These are phyloP conservation scores for Colletotrichum eremochloae DNA, from an alignment of 2,329 filamentous ascomycete species.

Conservation along the genomic window DNA sequence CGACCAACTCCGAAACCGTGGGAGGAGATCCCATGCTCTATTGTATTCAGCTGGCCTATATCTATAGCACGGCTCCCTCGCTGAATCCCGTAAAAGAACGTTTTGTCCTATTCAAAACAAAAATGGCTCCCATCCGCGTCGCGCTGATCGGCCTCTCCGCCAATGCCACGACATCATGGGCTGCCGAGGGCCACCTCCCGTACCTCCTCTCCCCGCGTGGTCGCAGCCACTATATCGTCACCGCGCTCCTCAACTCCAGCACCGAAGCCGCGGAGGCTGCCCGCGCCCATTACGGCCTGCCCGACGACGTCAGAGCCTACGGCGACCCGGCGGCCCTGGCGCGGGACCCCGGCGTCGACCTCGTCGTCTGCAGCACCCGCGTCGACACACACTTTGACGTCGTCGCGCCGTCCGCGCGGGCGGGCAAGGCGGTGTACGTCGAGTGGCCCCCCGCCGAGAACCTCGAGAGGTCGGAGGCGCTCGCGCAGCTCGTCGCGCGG, in stretches of 20 bases:
- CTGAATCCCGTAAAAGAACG: no score
- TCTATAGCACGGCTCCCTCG: not conserved
- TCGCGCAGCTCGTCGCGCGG: slow-evolving; percentile 47
- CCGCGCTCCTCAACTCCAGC: slow-evolving; percentile 66
- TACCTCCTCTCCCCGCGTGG: slow-evolving; percentile 66
- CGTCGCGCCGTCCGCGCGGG: slow-evolving; percentile 60
- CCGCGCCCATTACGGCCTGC: slow-evolving; percentile 58
- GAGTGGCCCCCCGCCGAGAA: slow-evolving; percentile 71
- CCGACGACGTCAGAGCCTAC: slow-evolving; percentile 59
- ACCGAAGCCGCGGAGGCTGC: slow-evolving; percentile 58
- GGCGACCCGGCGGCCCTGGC: slow-evolving; percentile 64
- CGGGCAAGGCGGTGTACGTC: slow-evolving; percentile 66
- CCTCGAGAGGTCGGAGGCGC: slow-evolving; percentile 54
- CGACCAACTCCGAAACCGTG: not conserved
- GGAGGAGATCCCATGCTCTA: not conserved
- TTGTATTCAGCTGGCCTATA: not conserved
- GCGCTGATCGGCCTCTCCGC: slow-evolving; percentile 70
- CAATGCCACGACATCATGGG: slow-evolving; percentile 66
- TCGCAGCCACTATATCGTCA: slow-evolving; percentile 59
- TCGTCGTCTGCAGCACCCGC: slow-evolving; percentile 68
- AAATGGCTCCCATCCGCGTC: slow-evolving; percentile 57
- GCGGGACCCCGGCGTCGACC: slow-evolving; percentile 62
- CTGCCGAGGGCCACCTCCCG: slow-evolving; percentile 68
- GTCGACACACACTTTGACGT: slow-evolving; percentile 66
- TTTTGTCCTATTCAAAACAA: not conserved